Percentiles rank a stretch among this genome's conserved stretches.
Conservation (phyloP, 352 stramenopile species). For the Globisporangium canariense region DNA sequence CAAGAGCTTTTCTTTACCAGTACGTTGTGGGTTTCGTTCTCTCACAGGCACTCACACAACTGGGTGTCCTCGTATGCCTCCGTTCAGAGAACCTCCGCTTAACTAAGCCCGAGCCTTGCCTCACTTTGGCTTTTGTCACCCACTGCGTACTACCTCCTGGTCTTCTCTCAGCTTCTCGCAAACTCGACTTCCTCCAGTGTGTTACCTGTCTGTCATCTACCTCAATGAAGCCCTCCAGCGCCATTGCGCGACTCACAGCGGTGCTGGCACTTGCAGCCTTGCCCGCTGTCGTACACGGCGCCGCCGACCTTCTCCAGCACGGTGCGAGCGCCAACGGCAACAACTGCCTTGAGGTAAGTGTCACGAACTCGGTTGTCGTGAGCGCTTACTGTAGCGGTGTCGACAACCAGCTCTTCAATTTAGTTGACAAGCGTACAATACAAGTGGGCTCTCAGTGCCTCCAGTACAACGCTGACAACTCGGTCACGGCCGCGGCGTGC, state of each 20-base stretch:
- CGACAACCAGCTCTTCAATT: slow-evolving; percentile 1
- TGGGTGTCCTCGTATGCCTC: no score
- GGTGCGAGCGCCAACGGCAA: slow-evolving; percentile 3
- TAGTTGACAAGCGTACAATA: neutral
- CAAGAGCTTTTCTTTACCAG: no score
- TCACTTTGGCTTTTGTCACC: neutral
- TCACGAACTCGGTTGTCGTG: neutral
- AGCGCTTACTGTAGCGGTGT: neutral
- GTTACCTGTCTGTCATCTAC: no score
- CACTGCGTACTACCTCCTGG: neutral
- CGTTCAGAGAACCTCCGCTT: neutral
- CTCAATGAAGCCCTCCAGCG: neutral
- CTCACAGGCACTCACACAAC: neutral
- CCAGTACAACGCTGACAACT: slow-evolving; percentile 9
- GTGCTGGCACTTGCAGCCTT: neutral
- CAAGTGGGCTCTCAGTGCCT: neutral
- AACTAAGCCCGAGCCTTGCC: neutral
- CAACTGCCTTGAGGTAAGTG: slow-evolving; percentile 3
- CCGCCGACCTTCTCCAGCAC: slow-evolving; percentile 5
- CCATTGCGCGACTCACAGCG: neutral
- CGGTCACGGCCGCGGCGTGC: neutral
- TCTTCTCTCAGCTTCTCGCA: neutral
- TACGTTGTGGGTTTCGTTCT: no score
- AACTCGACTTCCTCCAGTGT: neutral
- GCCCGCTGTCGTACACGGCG: neutral